phyloP scores from a whole-genome alignment of 306 rosid genomes.

The Dryas drummondii region DNA sequence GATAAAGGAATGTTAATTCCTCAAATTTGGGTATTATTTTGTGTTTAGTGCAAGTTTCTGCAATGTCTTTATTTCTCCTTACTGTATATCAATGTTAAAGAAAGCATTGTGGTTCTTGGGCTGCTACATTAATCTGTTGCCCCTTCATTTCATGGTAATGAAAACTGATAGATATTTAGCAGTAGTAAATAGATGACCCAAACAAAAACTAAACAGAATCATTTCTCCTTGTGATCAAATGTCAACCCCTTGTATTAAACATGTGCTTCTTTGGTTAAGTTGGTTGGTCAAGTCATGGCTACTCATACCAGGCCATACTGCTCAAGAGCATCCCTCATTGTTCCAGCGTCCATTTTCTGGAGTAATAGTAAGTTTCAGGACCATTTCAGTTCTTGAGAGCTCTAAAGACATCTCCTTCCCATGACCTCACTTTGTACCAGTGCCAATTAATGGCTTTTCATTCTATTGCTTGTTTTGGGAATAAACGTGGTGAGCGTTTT shows the following conservation, averaged over 20 bases:
- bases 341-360: neutral
- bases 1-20: conserved; percentile 12
- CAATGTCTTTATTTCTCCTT: neutral
- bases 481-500: neutral
- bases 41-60: neutral
- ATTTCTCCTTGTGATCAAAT: neutral
- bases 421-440: neutral
- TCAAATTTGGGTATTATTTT: neutral
- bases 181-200: no score
- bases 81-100: neutral
- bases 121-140: neutral
- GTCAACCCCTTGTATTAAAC: neutral
- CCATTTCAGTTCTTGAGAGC: neutral
- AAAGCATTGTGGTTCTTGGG: neutral
- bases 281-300: neutral
- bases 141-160: neutral
- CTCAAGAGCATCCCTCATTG: neutral
- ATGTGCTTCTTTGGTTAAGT: neutral
- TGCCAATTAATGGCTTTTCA: neutral
- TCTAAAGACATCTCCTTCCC: no score
- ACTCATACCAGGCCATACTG: neutral
- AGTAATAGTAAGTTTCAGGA: neutral
- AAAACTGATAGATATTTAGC: neutral
- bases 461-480: neutral
- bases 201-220: neutral